Evolutionary conservation across 2,329 filamentous ascomycete species (phyloP).

Genomic region (Colletotrichum liriopes): DNA sequence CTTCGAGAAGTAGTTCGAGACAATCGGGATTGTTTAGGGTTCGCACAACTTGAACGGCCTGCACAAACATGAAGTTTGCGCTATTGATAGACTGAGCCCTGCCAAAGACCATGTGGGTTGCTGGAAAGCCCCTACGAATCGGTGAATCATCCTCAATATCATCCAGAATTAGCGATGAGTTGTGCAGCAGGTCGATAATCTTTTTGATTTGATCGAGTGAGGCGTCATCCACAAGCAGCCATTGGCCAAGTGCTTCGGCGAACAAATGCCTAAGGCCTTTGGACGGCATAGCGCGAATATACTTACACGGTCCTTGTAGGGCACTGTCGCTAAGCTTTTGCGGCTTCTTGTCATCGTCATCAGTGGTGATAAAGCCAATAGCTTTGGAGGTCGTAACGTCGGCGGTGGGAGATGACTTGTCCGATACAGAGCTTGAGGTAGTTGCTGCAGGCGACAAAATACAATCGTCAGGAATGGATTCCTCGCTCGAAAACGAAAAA

Average conservation of each 20-base stretch:
- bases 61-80: constrained; percentile 50
- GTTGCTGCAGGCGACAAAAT: background rate
- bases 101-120: constrained; percentile 56
- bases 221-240: constrained; percentile 13
- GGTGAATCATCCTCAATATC: constrained; percentile 57
- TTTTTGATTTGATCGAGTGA: constrained; percentile 15
- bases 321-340: background rate
- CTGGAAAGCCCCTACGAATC: constrained; percentile 53
- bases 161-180: constrained; percentile 48
- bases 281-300: constrained; percentile 33
- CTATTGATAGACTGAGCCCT: constrained; percentile 55
- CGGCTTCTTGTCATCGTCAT: background rate
- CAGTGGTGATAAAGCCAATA: background rate
- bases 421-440: constrained; percentile 12
- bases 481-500: background rate
- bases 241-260: constrained; percentile 16
- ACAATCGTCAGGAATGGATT: background rate
- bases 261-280: background rate
- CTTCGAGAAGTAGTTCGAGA: constrained; percentile 46
- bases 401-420: background rate
- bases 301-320: background rate
- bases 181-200: constrained; percentile 27
- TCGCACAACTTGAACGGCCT: constrained; percentile 44
- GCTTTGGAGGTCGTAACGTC: background rate
- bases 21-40: constrained; percentile 43